phyloP scores from a whole-genome alignment of 2,329 filamentous ascomycete species.

The Trichoderma simmonsii region DNA sequence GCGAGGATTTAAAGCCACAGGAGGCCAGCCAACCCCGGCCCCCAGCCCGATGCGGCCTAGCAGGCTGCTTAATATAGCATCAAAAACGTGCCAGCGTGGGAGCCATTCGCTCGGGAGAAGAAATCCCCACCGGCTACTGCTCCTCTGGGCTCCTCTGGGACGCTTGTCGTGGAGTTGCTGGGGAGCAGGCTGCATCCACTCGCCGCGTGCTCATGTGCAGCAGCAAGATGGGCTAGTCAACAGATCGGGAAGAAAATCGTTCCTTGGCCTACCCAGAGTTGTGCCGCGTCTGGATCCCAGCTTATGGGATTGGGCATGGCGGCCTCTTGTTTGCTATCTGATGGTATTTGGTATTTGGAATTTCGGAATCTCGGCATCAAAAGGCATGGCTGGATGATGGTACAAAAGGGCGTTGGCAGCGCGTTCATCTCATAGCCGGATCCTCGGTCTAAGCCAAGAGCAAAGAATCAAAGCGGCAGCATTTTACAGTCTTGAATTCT shows the following conservation, averaged over 20 bases:
- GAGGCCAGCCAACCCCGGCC: background rate
- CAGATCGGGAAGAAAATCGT: conserved; percentile 7
- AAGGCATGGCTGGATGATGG: background rate
- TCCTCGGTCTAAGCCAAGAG: background rate
- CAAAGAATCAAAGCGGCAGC: background rate
- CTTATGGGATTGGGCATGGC: background rate
- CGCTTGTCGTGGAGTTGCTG: background rate
- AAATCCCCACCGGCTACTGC: background rate
- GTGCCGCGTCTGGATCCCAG: background rate
- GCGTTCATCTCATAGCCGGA: background rate
- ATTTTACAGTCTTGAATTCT: background rate
- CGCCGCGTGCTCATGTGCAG: background rate
- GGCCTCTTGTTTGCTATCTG: background rate
- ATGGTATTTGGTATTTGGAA: conserved; percentile 9
- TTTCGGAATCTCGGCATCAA: background rate
- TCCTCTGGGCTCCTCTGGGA: background rate
- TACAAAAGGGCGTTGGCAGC: background rate
- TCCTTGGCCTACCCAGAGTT: background rate
- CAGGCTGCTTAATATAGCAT: conserved; percentile 10
- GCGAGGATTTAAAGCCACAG: background rate
- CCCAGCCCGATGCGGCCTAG: conserved; percentile 1
- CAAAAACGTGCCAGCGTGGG: background rate
- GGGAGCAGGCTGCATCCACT: background rate
- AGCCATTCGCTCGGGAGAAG: background rate
- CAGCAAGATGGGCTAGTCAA: background rate